Conservation (phyloP, 768 basidiomycete species). For the Phlegmacium glaucopus region DNA sequence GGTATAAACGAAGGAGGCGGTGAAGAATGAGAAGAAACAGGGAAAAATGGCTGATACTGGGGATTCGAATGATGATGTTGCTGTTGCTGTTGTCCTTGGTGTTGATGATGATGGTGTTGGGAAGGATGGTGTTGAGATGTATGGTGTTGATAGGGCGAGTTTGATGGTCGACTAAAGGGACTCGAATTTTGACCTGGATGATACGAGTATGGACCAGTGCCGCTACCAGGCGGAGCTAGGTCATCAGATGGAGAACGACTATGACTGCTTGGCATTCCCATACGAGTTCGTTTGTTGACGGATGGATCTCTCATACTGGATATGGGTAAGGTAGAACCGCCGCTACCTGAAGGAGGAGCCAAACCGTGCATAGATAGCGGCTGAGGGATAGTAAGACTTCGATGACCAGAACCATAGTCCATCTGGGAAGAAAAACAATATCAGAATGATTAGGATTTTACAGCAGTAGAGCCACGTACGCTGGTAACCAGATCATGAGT, state of each 20-base stretch:
- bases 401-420: slow-evolving; percentile 20
- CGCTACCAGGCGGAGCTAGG: slow-evolving; percentile 10
- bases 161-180: too few species aligned
- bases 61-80: slow-evolving; percentile 16
- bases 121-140: too few species aligned
- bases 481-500: slow-evolving; percentile 15
- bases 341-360: slow-evolving; percentile 17
- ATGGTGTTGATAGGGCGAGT: too few species aligned
- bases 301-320: slow-evolving; percentile 7
- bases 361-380: slow-evolving; percentile 24
- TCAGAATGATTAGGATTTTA: slow-evolving; percentile 6
- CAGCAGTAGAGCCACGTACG: slow-evolving; percentile 10
- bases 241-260: slow-evolving; percentile 17
- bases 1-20: slow-evolving; percentile 30
- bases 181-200: background rate
- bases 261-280: slow-evolving; percentile 8
- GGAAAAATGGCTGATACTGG: slow-evolving; percentile 26
- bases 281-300: slow-evolving; percentile 7
- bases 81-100: slow-evolving; percentile 9
- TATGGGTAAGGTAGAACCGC: slow-evolving; percentile 11
- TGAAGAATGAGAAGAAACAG: slow-evolving; percentile 19
- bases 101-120: slow-evolving; percentile 1
- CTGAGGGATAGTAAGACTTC: slow-evolving; percentile 26
- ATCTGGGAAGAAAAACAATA: slow-evolving; percentile 8
- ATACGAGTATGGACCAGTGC: slow-evolving; percentile 3